phyloP scores from a whole-genome alignment of 495 filamentous ascomycete species.

The Beverwykella pulmonaria region DNA sequence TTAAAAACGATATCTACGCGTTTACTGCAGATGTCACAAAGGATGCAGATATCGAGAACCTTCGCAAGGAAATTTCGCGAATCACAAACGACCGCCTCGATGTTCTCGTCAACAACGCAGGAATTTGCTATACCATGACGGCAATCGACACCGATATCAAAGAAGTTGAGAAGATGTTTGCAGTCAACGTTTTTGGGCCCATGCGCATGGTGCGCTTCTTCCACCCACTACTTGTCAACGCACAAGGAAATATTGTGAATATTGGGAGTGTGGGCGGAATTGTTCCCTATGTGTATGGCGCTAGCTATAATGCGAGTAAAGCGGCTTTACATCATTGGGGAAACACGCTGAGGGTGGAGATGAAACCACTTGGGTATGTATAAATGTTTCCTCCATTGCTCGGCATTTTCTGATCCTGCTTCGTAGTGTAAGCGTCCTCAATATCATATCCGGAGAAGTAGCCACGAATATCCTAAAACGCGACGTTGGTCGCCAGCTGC shows the following conservation, averaged over 20 bases:
- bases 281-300: not conserved
- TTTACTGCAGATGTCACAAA: not conserved
- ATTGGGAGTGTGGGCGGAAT: not conserved
- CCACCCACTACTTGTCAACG: not conserved
- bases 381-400: not conserved
- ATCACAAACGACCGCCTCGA: not conserved
- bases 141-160: not conserved
- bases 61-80: not conserved
- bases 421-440: not conserved
- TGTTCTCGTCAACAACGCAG: constrained; percentile 1
- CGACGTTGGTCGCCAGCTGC: not conserved
- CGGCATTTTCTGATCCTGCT: too few relatives aligned
- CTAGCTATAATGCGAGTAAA: not conserved
- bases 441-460: constrained; percentile 3
- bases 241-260: not conserved
- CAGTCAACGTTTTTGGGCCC: not conserved
- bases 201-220: not conserved
- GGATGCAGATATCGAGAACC: not conserved
- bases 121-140: constrained; percentile 5
- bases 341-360: constrained; percentile 1
- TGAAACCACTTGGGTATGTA: not conserved
- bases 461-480: not conserved
- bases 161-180: not conserved
- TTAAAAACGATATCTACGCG: not conserved
- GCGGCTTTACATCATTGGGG: not conserved